phyloP scores from a whole-genome alignment of 2,329 filamentous ascomycete genomes.

The Aspergillus sp. region DNA sequence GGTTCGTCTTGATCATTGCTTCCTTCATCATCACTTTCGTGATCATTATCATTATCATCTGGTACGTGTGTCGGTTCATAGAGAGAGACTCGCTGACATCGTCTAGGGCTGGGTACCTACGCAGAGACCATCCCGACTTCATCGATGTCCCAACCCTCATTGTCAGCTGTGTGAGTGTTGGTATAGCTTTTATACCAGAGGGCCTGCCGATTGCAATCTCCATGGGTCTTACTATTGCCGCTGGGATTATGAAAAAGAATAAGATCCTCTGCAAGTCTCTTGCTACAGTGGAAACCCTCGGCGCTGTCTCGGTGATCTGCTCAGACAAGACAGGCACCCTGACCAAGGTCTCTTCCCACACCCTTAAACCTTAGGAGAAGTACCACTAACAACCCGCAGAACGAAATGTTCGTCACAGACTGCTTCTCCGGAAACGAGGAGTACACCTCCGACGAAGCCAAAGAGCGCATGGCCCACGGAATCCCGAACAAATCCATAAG shows the following conservation, averaged over 20 bases:
- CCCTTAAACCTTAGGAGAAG: background rate
- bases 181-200: slow-evolving; percentile 75
- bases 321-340: slow-evolving; percentile 69
- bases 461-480: slow-evolving; percentile 38
- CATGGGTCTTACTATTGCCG: slow-evolving; percentile 70
- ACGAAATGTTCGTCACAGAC: slow-evolving; percentile 72
- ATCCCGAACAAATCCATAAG: slow-evolving; percentile 34
- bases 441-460: slow-evolving; percentile 54
- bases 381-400: slow-evolving; percentile 40
- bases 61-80: slow-evolving; percentile 45
- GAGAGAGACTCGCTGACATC: background rate
- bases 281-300: slow-evolving; percentile 75
- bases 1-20: slow-evolving; percentile 74
- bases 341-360: slow-evolving; percentile 11
- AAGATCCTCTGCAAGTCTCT: slow-evolving; percentile 77
- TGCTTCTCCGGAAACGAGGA: slow-evolving; percentile 58
- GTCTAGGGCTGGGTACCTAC: slow-evolving; percentile 67
- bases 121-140: slow-evolving; percentile 64
- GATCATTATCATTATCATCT: slow-evolving; percentile 63
- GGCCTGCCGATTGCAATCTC: slow-evolving; percentile 70
- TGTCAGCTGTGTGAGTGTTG: slow-evolving; percentile 69
- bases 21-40: slow-evolving; percentile 56
- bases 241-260: slow-evolving; percentile 73
- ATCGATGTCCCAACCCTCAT: slow-evolving; percentile 72
- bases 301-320: slow-evolving; percentile 70